Conservation (phyloP, 2,329 filamentous ascomycete species). For the Colletotrichum sp. region DNA sequence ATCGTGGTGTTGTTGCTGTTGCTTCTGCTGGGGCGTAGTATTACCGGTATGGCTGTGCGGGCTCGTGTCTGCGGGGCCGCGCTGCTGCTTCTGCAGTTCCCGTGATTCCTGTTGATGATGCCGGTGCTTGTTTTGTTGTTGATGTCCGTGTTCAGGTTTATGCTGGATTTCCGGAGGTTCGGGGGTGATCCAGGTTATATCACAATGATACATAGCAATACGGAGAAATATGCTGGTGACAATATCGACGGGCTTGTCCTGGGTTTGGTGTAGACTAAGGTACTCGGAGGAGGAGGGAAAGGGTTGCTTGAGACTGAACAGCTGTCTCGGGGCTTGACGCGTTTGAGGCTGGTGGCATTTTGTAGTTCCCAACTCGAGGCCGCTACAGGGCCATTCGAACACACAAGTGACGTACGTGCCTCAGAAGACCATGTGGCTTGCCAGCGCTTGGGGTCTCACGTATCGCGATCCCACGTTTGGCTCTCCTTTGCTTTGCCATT, state of each 20-base stretch:
- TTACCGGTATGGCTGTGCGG: constrained; percentile 12
- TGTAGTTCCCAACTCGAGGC: background rate
- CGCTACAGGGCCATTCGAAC: background rate
- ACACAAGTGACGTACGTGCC: constrained; percentile 18
- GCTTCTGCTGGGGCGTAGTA: background rate
- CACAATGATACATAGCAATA: constrained; percentile 20
- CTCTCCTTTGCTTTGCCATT: background rate
- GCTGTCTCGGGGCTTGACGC: constrained; percentile 22
- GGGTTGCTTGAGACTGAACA: background rate
- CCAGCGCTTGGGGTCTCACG: constrained; percentile 2
- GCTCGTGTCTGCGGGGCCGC: background rate
- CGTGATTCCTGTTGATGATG: background rate
- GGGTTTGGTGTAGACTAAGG: background rate
- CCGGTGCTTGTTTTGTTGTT: background rate
- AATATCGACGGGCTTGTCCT: background rate
- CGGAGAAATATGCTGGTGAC: background rate
- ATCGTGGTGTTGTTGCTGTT: background rate
- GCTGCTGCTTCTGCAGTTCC: background rate
- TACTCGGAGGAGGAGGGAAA: background rate
- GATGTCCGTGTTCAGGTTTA: background rate
- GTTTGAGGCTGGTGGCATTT: constrained; percentile 18
- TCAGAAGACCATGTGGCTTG: constrained; percentile 7
- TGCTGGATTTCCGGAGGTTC: constrained; percentile 3
- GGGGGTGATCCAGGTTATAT: constrained; percentile 16
- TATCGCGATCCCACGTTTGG: constrained; percentile 11